phyloP scores from a whole-genome alignment of 257 asterid species.

The Solanum chaucha region DNA sequence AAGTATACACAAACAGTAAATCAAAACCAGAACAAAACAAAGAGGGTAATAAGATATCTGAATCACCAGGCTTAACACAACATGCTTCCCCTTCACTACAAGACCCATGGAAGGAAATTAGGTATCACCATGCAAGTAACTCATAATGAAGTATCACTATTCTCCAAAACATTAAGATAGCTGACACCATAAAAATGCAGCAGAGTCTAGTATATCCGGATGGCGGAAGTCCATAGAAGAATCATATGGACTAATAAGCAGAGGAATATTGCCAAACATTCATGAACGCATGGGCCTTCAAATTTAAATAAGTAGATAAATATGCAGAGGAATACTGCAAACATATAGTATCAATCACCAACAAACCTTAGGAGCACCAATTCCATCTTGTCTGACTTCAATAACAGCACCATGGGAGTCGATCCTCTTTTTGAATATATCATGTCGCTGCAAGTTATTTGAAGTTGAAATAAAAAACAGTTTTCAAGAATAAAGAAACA shows the following conservation, averaged over 20 bases:
- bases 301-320: not conserved
- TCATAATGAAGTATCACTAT: not conserved
- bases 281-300: not conserved
- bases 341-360: not conserved
- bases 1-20: not conserved
- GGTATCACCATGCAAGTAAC: not conserved
- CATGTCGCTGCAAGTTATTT: constrained; percentile 61
- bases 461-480: not conserved
- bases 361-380: constrained; percentile 88
- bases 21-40: not conserved
- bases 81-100: not conserved
- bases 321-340: not conserved
- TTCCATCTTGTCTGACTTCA: constrained; percentile 68
- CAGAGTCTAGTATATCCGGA: not conserved
- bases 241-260: not conserved
- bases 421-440: constrained; percentile 84
- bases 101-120: not conserved
- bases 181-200: not conserved
- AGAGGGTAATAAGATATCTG: not conserved
- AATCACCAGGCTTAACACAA: not conserved
- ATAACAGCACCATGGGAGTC: constrained; percentile 78
- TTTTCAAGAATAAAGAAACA: not conserved
- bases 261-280: not conserved
- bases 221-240: not conserved
- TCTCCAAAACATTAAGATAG: not conserved